Evolutionary conservation across 2,329 filamentous ascomycete species (phyloP).

Genomic region (Neopestalotiopsis sp.): DNA sequence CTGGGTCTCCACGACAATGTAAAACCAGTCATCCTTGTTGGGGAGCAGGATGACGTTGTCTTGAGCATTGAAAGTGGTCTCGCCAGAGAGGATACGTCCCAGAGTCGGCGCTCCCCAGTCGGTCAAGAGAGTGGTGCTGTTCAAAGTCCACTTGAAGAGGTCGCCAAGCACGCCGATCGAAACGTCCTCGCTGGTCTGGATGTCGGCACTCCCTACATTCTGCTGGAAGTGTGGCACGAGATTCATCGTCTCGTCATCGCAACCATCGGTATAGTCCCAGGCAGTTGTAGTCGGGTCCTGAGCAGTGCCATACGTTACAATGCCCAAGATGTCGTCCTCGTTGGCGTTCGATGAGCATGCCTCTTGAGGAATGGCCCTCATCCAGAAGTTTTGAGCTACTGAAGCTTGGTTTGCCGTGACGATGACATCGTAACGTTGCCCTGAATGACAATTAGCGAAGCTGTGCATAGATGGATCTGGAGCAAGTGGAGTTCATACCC

Average conservation of each 20-base stretch:
- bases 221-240: conserved; percentile 42
- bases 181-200: conserved; percentile 31
- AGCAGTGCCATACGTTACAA: conserved; percentile 44
- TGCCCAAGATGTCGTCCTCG: conserved; percentile 14
- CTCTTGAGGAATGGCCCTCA: conserved; percentile 47
- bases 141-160: conserved; percentile 55
- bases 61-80: conserved; percentile 28
- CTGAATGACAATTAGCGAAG: background rate
- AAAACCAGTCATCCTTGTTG: conserved; percentile 38
- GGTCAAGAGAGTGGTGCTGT: conserved; percentile 51
- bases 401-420: conserved; percentile 22
- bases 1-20: conserved; percentile 38
- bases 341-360: conserved; percentile 39
- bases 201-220: conserved; percentile 34
- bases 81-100: conserved; percentile 33
- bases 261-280: conserved; percentile 31
- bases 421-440: conserved; percentile 33
- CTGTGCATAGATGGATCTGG: background rate
- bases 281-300: conserved; percentile 24
- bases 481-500: conserved; percentile 23
- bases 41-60: conserved; percentile 39
- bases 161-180: background rate
- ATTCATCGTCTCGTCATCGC: conserved; percentile 39
- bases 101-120: conserved; percentile 55
- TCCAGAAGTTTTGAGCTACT: conserved; percentile 46